These are phyloP conservation scores for Panaeolus cyanescens DNA, from an alignment of 768 basidiomycete species.

Conservation along the genomic window DNA sequence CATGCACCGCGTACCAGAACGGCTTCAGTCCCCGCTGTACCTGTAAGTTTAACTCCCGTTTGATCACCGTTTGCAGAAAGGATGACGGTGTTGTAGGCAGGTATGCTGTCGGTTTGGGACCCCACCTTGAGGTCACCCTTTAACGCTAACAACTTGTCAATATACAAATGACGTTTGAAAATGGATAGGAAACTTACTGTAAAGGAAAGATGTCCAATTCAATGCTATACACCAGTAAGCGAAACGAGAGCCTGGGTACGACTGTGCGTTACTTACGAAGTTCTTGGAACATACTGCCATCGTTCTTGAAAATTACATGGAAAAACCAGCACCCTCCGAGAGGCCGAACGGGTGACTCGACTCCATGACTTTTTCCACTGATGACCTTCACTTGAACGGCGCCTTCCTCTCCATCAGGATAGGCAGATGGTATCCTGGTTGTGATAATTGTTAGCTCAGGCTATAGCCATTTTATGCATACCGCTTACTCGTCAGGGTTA, in stretches of 20 bases:
- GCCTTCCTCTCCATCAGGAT: conserved; percentile 70
- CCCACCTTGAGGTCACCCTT: conserved; percentile 71
- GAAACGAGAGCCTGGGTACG: background rate
- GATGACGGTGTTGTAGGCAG: conserved; percentile 83
- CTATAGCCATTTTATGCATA: background rate
- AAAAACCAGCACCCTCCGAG: conserved; percentile 95
- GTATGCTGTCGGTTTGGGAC: conserved; percentile 35
- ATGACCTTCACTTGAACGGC: conserved; percentile 79
- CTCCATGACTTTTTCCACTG: conserved; percentile 85
- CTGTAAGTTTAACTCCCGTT: conserved; percentile 68
- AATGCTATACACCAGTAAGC: conserved; percentile 43
- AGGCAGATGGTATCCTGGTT: conserved; percentile 68
- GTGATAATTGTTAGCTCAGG: background rate
- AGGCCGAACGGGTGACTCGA: conserved; percentile 86
- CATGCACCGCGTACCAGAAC: conserved; percentile 61
- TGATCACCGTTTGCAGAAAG: conserved; percentile 61
- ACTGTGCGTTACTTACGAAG: conserved; percentile 56
- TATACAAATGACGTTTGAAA: background rate
- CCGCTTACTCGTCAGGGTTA: conserved; percentile 54
- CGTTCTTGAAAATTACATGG: conserved; percentile 68
- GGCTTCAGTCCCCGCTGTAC: conserved; percentile 66
- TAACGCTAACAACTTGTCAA: conserved; percentile 45
- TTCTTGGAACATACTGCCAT: conserved; percentile 75
- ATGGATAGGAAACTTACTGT: conserved; percentile 50
- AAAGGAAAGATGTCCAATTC: conserved; percentile 92